These are phyloP conservation scores for Lupinus albus DNA, from an alignment of 306 rosid species.

Conservation along the genomic window DNA sequence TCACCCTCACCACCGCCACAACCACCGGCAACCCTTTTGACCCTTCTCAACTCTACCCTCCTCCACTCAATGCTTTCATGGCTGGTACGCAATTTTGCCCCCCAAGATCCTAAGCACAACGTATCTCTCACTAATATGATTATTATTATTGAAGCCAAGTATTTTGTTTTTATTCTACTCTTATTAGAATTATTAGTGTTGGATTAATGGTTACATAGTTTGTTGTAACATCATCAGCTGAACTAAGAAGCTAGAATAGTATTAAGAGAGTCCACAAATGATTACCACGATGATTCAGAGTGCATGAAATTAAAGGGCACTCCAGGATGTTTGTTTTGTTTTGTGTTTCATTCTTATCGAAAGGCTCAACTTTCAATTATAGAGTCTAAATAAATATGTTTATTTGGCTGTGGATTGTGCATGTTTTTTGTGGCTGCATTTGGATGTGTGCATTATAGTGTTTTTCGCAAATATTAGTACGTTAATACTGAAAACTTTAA, in stretches of 20 bases:
- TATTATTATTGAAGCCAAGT: conserved; percentile 17
- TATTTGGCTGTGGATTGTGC: conserved; percentile 4
- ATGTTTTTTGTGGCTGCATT: conserved; percentile 39
- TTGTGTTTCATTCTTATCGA: conserved; percentile 45
- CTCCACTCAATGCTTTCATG: conserved; percentile 86
- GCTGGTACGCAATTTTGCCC: conserved; percentile 99
- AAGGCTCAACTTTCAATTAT: conserved; percentile 44
- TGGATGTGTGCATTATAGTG: conserved; percentile 43
- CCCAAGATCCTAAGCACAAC: conserved; percentile 73
- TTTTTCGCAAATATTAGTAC: too few species aligned
- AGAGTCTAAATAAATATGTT: background rate
- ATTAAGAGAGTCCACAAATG: conserved; percentile 39
- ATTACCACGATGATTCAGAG: conserved; percentile 40
- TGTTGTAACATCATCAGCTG: conserved; percentile 33
- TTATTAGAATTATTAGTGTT: conserved; percentile 1
- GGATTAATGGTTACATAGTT: background rate
- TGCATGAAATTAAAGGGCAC: conserved; percentile 48
- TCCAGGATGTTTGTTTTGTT: conserved; percentile 38
- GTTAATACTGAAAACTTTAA: too few species aligned
- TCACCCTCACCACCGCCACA: conserved; percentile 50
- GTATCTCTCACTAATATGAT: background rate
- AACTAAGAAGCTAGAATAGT: conserved; percentile 42
- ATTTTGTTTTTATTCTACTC: conserved; percentile 11
- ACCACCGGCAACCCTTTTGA: conserved; percentile 51
- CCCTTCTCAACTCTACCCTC: conserved; percentile 64